These are phyloP conservation scores for Fusarium fujikuroi DNA, from an alignment of 2,329 filamentous ascomycete genomes.

Conservation along the genomic window DNA sequence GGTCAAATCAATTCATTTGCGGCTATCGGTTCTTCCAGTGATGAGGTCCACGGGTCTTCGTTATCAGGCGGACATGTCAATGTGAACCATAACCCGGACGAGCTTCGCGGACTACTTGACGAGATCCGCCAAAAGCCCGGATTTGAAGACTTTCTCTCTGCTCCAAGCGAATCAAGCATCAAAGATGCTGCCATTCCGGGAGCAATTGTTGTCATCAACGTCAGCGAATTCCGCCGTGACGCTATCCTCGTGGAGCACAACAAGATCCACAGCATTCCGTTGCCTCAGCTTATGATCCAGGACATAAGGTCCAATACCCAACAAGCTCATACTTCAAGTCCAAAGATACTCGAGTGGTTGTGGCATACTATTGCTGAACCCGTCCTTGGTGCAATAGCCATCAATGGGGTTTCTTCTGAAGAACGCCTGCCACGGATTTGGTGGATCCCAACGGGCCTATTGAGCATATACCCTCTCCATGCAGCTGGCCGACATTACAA, in stretches of 20 bases:
- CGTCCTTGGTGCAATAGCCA: background rate
- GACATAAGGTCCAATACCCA: background rate
- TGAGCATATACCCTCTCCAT: background rate
- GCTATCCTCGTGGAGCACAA: background rate
- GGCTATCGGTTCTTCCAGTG: background rate
- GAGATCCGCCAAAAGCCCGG: background rate
- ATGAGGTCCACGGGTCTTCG: background rate
- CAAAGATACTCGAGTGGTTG: background rate
- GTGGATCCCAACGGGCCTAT: background rate
- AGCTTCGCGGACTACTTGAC: background rate
- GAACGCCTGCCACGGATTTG: background rate
- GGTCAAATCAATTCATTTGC: too few species aligned
- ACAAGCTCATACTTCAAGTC: background rate
- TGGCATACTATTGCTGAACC: background rate
- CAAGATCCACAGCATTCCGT: background rate
- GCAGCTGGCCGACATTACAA: background rate
- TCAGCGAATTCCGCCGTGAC: background rate
- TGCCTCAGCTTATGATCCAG: background rate
- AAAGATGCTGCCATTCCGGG: background rate
- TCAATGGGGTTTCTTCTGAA: background rate
- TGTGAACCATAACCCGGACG: background rate
- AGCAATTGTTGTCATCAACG: background rate
- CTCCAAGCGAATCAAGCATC: background rate
- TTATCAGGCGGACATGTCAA: background rate
- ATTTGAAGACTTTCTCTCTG: background rate